A percentile compares a stretch with the other conserved stretches of the same genome.
Conservation (phyloP, 2,329 filamentous ascomycete genomes). For the Ascosphaera pollenicola region DNA sequence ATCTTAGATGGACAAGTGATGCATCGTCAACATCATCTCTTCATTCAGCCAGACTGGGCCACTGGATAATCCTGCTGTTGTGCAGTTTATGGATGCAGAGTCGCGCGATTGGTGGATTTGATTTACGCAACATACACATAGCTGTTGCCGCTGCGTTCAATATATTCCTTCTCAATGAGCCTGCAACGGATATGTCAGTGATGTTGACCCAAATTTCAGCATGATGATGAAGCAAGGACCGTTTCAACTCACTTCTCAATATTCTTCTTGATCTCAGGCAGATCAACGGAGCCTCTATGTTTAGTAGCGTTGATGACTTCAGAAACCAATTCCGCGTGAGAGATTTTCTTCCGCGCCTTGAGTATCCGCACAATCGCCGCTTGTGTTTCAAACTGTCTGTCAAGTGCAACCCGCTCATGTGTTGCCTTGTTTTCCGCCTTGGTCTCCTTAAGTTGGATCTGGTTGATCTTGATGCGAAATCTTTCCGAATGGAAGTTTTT, state of each 20-base stretch:
- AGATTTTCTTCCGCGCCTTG: slow-evolving; percentile 79
- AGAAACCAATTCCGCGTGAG: slow-evolving; percentile 65
- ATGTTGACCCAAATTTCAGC: not conserved
- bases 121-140: slow-evolving; percentile 48
- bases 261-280: slow-evolving; percentile 81
- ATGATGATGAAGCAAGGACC: slow-evolving; percentile 1
- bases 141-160: slow-evolving; percentile 44
- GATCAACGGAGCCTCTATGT: slow-evolving; percentile 64
- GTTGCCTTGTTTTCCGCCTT: slow-evolving; percentile 87
- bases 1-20: no score
- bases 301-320: slow-evolving; percentile 86
- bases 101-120: no score
- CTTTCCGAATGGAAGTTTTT: slow-evolving; percentile 54
- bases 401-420: slow-evolving; percentile 69
- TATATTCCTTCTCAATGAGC: slow-evolving; percentile 81
- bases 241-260: slow-evolving; percentile 77
- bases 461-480: slow-evolving; percentile 92
- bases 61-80: no score
- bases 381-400: slow-evolving; percentile 89
- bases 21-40: no score
- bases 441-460: slow-evolving; percentile 93
- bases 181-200: slow-evolving; percentile 23
- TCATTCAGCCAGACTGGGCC: no score
- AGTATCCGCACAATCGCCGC: slow-evolving; percentile 93
- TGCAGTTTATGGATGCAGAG: no score